These are phyloP conservation scores for Taphrina pruni DNA, from an alignment of 1,139 yeast genomes.

Conservation along the genomic window DNA sequence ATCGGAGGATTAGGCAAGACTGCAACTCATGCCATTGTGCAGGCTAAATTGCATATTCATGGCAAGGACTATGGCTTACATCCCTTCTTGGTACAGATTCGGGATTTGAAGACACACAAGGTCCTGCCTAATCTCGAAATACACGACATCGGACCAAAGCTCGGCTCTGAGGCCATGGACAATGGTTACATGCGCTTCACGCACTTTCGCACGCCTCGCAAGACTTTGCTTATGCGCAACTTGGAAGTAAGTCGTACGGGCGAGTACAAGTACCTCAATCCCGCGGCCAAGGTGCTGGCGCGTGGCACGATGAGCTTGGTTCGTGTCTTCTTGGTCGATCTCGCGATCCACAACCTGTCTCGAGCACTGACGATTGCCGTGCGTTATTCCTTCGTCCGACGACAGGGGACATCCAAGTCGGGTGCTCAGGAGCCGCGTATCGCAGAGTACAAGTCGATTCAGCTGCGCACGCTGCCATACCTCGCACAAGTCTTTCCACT, in stretches of 20 bases:
- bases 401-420: conserved; percentile 62
- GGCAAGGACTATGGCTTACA: conserved; percentile 92
- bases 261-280: conserved; percentile 68
- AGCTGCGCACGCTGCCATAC: conserved; percentile 37
- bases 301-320: conserved; percentile 88
- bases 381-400: conserved; percentile 86
- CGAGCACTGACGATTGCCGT: conserved; percentile 82
- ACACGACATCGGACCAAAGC: conserved; percentile 89
- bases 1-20: conserved; percentile 97
- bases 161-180: conserved; percentile 63
- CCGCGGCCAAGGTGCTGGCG: conserved; percentile 87
- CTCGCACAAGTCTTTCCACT: conserved; percentile 66
- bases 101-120: conserved; percentile 70
- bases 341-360: conserved; percentile 79
- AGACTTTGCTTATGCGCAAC: conserved; percentile 79
- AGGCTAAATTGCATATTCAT: conserved; percentile 84
- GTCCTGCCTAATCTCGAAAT: conserved; percentile 78
- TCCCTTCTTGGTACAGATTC: conserved; percentile 86
- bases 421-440: conserved; percentile 33
- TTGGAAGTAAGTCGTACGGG: conserved; percentile 75
- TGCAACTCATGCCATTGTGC: conserved; percentile 80
- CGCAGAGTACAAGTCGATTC: conserved; percentile 36
- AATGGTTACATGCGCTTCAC: conserved; percentile 91
- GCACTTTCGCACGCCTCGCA: conserved; percentile 82
- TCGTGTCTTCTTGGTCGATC: conserved; percentile 85